phyloP scores from a whole-genome alignment of 1,139 yeast species.

The Kodamaea anthophila region DNA sequence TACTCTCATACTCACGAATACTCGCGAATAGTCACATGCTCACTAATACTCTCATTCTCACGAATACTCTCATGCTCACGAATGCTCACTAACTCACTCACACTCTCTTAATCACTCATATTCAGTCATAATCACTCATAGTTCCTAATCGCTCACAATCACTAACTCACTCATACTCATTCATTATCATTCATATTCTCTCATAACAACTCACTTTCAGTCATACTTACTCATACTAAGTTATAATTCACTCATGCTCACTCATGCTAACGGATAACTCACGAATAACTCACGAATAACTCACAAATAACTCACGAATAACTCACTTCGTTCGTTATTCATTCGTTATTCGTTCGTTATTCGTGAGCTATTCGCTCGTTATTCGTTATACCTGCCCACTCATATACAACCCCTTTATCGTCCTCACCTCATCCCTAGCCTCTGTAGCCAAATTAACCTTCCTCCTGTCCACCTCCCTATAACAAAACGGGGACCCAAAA shows the following conservation, averaged over 20 bases:
- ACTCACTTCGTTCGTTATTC: not conserved
- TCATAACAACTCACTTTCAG: too few species aligned
- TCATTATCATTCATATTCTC: too few species aligned
- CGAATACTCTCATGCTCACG: too few species aligned
- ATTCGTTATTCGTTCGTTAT: not conserved
- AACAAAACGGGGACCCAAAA: conserved; percentile 25
- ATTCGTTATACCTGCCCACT: conserved; percentile 30
- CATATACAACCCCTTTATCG: conserved; percentile 41
- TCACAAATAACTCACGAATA: not conserved
- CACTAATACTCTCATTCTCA: too few species aligned
- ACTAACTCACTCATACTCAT: too few species aligned
- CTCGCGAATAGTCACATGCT: too few species aligned
- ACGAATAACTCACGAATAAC: not conserved
- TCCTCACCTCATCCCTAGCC: conserved; percentile 35
- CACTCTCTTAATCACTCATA: too few species aligned
- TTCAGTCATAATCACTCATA: too few species aligned
- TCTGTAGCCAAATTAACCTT: conserved; percentile 31
- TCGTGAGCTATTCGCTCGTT: too few species aligned
- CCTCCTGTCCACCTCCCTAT: conserved; percentile 10
- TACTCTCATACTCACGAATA: too few species aligned
- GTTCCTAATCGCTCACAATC: too few species aligned
- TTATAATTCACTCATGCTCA: not conserved
- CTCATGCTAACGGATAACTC: not conserved
- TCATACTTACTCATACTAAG: not conserved
- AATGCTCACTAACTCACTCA: too few species aligned